Evolutionary conservation across 352 stramenopile genomes (phyloP), one percentile per base, ranked within the genome.

Genomic region (Thalassiosira ordinaria): DNA sequence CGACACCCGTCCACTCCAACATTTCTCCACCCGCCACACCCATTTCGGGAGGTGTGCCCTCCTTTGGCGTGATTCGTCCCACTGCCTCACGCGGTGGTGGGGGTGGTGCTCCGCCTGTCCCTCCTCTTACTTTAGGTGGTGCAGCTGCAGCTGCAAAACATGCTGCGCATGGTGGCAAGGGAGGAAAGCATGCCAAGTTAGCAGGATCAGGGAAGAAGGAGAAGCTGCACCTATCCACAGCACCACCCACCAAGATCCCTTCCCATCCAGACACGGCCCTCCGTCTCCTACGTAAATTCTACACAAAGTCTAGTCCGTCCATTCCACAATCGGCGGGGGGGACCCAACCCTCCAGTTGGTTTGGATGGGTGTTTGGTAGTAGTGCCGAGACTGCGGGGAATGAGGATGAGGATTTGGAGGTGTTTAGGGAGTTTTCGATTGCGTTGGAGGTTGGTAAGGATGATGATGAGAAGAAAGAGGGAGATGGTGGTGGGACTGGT

Each of bases 241-340:
- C 46, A 37, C 0, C 27, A 26, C 44, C 47, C 9, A 56, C 37
- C 41, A 84, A 69, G 13, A 74, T 65, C 20, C 53, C 88, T 65
- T 72, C 79, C n/a, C 82, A 89, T 37, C 20, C 79, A 11, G 82
- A 89, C 59, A 74, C 84, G 8, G 52, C 72, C 13, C 67, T 92
- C 1, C 67, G 82, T 18, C 44, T 93, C 1, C 71, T 93, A 14
- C 79, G 80, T 0, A 92, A 92, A 74, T 93, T 93, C 75, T 70
- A 84, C 35, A n/a, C 65, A 37, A 93, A 91, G 64, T 83, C 88
- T 1, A 20, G 52, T 26, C 77, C 72, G 8, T 39, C 59, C 14
- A 57, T 93, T 35, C 76, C 84, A 1, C 20, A 68, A 31, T 63
- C 62, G 7, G 80, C 83, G 35, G 89, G 89, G 22, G 89, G 86